Conservation (phyloP, 805 yeast species). For the Metschnikowia orientalis region DNA sequence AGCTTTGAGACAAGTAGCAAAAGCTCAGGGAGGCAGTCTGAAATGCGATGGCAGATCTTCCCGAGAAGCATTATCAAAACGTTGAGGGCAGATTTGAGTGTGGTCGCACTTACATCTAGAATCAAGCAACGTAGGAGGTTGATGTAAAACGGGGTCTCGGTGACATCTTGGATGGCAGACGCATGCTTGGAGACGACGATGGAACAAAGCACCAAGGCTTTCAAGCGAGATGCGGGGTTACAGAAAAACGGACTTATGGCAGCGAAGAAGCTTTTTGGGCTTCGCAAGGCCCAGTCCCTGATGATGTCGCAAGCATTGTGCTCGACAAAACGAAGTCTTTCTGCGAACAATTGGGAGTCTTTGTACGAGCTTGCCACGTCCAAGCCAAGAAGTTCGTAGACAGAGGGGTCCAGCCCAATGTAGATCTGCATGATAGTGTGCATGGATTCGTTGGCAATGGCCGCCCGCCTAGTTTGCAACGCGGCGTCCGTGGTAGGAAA, state of each 20-base stretch:
- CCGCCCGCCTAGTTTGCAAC: conserved; percentile 18
- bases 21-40: conserved; percentile 35
- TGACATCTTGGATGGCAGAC: conserved; percentile 27
- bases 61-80: conserved; percentile 38
- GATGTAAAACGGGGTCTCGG: conserved; percentile 32
- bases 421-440: conserved; percentile 24
- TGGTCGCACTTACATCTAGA: conserved; percentile 38
- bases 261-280: conserved; percentile 34
- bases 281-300: conserved; percentile 37
- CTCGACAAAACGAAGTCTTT: conserved; percentile 46
- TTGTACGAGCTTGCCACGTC: conserved; percentile 15
- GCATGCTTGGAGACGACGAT: conserved; percentile 25
- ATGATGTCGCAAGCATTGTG: conserved; percentile 41
- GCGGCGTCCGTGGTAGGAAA: conserved; percentile 20
- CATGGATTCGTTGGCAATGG: conserved; percentile 21
- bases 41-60: conserved; percentile 35
- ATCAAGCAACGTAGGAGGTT: conserved; percentile 36
- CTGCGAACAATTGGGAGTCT: conserved; percentile 38
- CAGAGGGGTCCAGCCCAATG: conserved; percentile 18
- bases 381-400: conserved; percentile 18
- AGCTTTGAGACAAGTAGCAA: conserved; percentile 44
- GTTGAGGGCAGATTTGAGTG: conserved; percentile 33
- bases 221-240: conserved; percentile 32
- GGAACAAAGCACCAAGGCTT: conserved; percentile 35
- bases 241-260: conserved; percentile 34